phyloP scores from a whole-genome alignment of 78 protist species.

The Dictyostelium discoideum region DNA sequence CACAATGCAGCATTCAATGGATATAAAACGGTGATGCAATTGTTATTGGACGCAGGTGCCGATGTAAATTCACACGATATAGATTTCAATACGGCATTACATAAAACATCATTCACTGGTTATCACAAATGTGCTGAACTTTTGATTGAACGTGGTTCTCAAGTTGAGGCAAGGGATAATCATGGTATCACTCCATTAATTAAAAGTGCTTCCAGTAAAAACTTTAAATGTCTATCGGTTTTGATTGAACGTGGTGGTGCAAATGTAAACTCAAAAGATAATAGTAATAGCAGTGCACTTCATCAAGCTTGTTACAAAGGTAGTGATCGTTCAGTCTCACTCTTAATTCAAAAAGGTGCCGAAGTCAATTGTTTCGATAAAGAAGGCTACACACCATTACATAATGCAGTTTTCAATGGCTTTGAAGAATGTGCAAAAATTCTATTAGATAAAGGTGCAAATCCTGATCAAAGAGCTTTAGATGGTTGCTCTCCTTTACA shows the following conservation, averaged over 20 bases:
- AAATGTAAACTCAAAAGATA: slow-evolving; percentile 50
- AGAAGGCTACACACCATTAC: slow-evolving; percentile 83
- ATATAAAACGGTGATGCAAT: slow-evolving; percentile 27
- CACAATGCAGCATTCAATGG: slow-evolving; percentile 85
- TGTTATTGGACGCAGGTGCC: slow-evolving; percentile 60
- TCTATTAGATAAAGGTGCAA: slow-evolving; percentile 82
- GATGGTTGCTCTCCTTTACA: slow-evolving; percentile 75
- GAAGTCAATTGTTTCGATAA: slow-evolving; percentile 60
- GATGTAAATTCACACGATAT: slow-evolving; percentile 58
- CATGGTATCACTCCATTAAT: slow-evolving; percentile 77
- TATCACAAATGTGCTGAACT: slow-evolving; percentile 76
- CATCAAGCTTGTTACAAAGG: slow-evolving; percentile 85
- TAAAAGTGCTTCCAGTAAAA: slow-evolving; percentile 38
- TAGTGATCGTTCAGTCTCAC: slow-evolving; percentile 40
- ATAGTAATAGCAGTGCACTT: slow-evolving; percentile 59
- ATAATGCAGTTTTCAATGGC: slow-evolving; percentile 83
- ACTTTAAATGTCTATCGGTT: slow-evolving; percentile 12
- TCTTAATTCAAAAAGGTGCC: slow-evolving; percentile 59
- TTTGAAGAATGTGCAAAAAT: slow-evolving; percentile 65
- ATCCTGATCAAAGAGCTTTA: slow-evolving; percentile 53
- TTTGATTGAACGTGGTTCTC: slow-evolving; percentile 20
- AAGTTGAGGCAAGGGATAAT: slow-evolving; percentile 58
- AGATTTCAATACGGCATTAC: slow-evolving; percentile 73
- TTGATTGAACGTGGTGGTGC: slow-evolving; percentile 79
- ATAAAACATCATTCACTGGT: slow-evolving; percentile 56